Percentiles rank a stretch among this genome's conserved stretches.
phyloP scores from a whole-genome alignment of 129 eudicot genomes.

The Rutidosis leptorrhynchoides region DNA sequence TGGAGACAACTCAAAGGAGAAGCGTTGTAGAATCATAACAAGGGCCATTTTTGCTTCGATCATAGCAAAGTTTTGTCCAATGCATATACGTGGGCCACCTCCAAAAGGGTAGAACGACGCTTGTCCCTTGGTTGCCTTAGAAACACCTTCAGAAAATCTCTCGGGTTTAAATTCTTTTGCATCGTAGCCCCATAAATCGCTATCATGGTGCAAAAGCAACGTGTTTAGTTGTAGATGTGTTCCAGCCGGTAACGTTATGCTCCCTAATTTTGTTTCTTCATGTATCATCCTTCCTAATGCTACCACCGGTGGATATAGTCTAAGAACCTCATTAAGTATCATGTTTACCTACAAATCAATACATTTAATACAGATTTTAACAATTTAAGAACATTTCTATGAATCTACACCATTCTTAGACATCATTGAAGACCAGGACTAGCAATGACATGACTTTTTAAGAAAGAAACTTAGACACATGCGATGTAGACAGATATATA shows the following conservation, averaged over 20 bases:
- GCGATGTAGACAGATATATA: not conserved
- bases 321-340: conserved; percentile 23
- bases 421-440: no score
- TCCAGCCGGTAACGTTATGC: conserved; percentile 7
- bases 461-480: not conserved
- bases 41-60: conserved; percentile 33
- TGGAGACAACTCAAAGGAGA: conserved; percentile 29
- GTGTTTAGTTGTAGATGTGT: conserved; percentile 11
- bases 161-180: conserved; percentile 10
- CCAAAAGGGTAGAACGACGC: conserved; percentile 15
- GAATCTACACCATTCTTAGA: not conserved
- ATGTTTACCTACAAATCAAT: conserved; percentile 7
- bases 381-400: not conserved
- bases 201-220: conserved; percentile 17
- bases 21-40: conserved; percentile 29
- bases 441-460: no score
- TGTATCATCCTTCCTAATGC: conserved; percentile 19
- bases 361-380: not conserved
- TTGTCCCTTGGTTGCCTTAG: conserved; percentile 13
- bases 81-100: conserved; percentile 21
- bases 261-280: conserved; percentile 15
- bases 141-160: conserved; percentile 16
- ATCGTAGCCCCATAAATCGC: conserved; percentile 15
- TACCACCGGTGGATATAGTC: conserved; percentile 21
- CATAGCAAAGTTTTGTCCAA: conserved; percentile 23